Evolutionary conservation across 345 rosid species (phyloP).

Genomic region (Conringia planisiliqua): DNA sequence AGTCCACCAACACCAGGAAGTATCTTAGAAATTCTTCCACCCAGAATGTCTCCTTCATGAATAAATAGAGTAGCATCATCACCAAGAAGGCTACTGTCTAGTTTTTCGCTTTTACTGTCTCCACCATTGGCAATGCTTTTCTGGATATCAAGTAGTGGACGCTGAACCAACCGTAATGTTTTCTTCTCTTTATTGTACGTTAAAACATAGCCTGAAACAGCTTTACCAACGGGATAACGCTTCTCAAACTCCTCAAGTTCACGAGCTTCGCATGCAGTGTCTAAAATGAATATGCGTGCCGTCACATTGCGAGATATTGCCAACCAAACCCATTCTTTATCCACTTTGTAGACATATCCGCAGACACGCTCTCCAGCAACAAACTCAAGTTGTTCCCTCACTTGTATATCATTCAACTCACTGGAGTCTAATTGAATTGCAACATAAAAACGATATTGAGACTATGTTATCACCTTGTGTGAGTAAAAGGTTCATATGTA

Average conservation of each 20-base stretch:
- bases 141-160: slow-evolving; percentile 38
- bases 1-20: slow-evolving; percentile 81
- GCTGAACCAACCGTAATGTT: slow-evolving; percentile 61
- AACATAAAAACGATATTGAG: slow-evolving; percentile 5
- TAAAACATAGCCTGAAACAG: slow-evolving; percentile 62
- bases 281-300: slow-evolving; percentile 72
- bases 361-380: slow-evolving; percentile 51
- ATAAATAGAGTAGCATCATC: slow-evolving; percentile 47
- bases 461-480: neutral
- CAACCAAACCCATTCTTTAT: slow-evolving; percentile 82
- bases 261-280: slow-evolving; percentile 63
- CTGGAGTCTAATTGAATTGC: slow-evolving; percentile 41
- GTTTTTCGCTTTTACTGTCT: slow-evolving; percentile 23
- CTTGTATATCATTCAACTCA: slow-evolving; percentile 33
- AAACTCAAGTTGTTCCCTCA: slow-evolving; percentile 45
- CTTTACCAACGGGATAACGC: slow-evolving; percentile 60
- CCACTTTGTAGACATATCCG: slow-evolving; percentile 89
- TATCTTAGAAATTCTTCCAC: slow-evolving; percentile 79
- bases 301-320: slow-evolving; percentile 66
- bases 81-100: slow-evolving; percentile 28
- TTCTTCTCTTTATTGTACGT: slow-evolving; percentile 61
- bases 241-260: slow-evolving; percentile 72
- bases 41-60: slow-evolving; percentile 74
- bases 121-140: slow-evolving; percentile 23
- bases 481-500: neutral